These are phyloP conservation scores for Suillus sp. DNA, from an alignment of 768 basidiomycete species.

Conservation along the genomic window DNA sequence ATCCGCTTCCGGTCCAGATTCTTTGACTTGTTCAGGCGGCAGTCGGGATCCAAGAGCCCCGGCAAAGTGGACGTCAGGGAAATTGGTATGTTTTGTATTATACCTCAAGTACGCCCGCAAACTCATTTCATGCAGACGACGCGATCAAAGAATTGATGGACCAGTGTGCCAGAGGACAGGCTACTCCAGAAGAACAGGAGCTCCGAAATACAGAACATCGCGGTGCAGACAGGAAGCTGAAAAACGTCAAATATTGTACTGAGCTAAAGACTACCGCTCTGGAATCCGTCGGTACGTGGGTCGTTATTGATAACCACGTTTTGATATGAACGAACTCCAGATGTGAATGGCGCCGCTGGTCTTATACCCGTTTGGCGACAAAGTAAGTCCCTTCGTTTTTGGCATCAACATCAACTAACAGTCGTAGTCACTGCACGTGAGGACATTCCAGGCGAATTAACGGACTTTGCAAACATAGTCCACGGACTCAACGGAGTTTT, in stretches of 20 bases:
- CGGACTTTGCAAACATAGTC: conserved; percentile 14
- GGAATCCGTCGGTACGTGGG: conserved; percentile 8
- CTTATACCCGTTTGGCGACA: neutral
- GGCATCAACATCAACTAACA: neutral
- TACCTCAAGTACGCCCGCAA: neutral
- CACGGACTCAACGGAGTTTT: conserved; percentile 14
- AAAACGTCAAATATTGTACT: conserved; percentile 19
- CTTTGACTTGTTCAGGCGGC: neutral
- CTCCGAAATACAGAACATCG: conserved; percentile 12
- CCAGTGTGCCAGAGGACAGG: neutral
- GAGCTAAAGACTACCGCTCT: conserved; percentile 9
- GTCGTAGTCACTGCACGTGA: neutral
- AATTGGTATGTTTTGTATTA: neutral
- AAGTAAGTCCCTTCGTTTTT: neutral
- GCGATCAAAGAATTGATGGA: neutral
- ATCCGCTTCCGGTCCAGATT: neutral
- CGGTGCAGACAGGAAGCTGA: conserved; percentile 15
- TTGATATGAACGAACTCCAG: neutral
- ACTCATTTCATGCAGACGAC: neutral
- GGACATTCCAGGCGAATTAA: conserved; percentile 3
- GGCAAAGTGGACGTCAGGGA: neutral
- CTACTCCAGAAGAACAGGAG: neutral
- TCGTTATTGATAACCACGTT: neutral
- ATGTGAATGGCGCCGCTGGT: neutral
- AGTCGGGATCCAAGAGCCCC: neutral